Base-by-base conservation (phyloP, 2,329 filamentous ascomycete species). In the Colletotrichum sp. region DNA sequence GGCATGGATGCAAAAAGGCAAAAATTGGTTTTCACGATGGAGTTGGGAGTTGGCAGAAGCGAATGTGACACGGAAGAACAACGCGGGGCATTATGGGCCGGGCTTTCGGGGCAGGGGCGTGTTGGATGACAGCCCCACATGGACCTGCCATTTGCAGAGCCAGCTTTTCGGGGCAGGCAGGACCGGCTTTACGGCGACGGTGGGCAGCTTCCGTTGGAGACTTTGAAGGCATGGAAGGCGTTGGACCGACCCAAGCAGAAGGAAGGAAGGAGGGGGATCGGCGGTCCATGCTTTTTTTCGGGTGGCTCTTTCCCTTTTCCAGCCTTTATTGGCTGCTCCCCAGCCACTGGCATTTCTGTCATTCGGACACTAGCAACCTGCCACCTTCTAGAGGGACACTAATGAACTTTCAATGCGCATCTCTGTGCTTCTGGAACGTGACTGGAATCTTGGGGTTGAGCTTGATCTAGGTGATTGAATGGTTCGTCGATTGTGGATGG, bases 201-300 rank as follows among this genome's bases (percentile, higher is more conserved):
- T 49, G 39, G 39, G 39, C 39, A 49, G 39, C 39, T n/a, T 49
- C 39, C 39, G 39, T 49, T 49, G 39, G 39, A 49, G 39, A 49
- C 39, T n/a, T n/a, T 49, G 18, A 49, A n/a, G 39, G 39, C 39
- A 49, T 49, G 39, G 39, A 3, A 49, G 60, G 30, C 12, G 21
- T 26, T 64, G 60, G 60, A 72, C 64, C 28, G 34, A 55, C 30
- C 65, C 55, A 24, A 73, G 28, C 26, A 36, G 34, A 49, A 18
- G 24, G 39, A 49, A 30, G 49, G 49, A 70, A 69, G 69, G 63
- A 63, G 69, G 73, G 73, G 64, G 64, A 76, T 76, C 73, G 44
- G 70, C 70, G 64, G 73, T 65, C 73, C 69, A 73, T 72, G 73
- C 72, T 62, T 62, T 52, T 75, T 63, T 8, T 55, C 34, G 24